Percentiles rank a stretch among this genome's conserved stretches.
These are phyloP conservation scores for Powellomyces hirtus DNA, from an alignment of 192 early-diverging fungal species.

Conservation along the genomic window DNA sequence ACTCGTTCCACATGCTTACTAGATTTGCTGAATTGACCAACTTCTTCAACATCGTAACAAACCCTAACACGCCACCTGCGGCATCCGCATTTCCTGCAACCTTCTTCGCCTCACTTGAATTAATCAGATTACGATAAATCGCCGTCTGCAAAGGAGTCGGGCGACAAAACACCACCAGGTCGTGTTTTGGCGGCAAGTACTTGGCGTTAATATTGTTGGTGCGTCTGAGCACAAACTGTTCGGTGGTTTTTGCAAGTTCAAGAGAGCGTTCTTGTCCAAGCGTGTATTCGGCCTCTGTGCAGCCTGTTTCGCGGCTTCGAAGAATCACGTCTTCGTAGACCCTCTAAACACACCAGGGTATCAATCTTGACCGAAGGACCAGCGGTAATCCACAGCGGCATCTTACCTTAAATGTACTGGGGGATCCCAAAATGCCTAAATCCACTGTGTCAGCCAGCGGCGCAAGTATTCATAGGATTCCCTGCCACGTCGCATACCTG, in stretches of 20 bases:
- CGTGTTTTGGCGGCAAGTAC: slow-evolving; percentile 61
- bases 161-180: slow-evolving; percentile 54
- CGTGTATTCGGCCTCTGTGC: slow-evolving; percentile 21
- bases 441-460: not conserved
- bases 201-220: slow-evolving; percentile 46
- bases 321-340: slow-evolving; percentile 46
- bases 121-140: slow-evolving; percentile 24
- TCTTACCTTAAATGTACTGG: slow-evolving; percentile 21
- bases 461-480: not conserved
- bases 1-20: too few species aligned
- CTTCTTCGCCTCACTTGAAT: not conserved
- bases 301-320: slow-evolving; percentile 18
- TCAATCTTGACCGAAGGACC: too few species aligned
- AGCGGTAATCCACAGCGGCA: not conserved
- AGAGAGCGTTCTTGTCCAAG: slow-evolving; percentile 29
- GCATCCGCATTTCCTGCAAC: not conserved
- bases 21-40: slow-evolving; percentile 33
- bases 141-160: slow-evolving; percentile 42
- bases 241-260: slow-evolving; percentile 38
- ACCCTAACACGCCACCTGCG: slow-evolving; percentile 38
- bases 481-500: slow-evolving; percentile 24
- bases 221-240: slow-evolving; percentile 60
- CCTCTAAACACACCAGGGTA: not conserved
- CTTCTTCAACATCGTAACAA: slow-evolving; percentile 43
- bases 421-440: slow-evolving; percentile 30